Evolutionary conservation across 805 yeast species (phyloP), one percentile per base, ranked within the genome.

Genomic region (Cyberlindnera euphorbiiphila): DNA sequence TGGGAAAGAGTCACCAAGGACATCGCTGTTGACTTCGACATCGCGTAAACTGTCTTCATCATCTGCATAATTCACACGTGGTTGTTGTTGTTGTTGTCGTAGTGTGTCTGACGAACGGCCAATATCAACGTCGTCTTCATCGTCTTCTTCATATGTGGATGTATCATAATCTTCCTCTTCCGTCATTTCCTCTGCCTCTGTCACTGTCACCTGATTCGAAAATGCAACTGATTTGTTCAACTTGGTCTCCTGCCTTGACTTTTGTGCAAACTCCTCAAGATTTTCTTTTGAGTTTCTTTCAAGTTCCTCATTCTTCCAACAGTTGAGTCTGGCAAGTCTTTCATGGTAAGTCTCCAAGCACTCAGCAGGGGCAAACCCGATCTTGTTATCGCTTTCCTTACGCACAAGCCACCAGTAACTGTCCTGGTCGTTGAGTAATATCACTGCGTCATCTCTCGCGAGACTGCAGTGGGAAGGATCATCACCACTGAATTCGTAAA

Each of bases 361-460:
- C 59, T 93, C 98, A 1, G 97, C 98, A 1, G 98, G 98, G 2
- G 94, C 94, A 66, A 89, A 93, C 1, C 98, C 98, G 36, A 91
- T 78, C 48, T 78, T 72, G 3, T 80, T 80, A 56, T 79, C 84
- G 30, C 57, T 60, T 28, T 68, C 66, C 43, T 69, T 57, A 51
- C 73, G 60, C 49, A 93, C 91, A 9, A 91, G 67, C 98, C 98
- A 93, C 98, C 98, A 93, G 62, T 93, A 93, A 43, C 85, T 74
- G 61, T 93, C 96, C 33, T 84, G 80, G 55, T 93, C 98, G 55
- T 87, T 88, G 24, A 93, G 64, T 14, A 93, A 64, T 29, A 74
- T 67, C 46, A 94, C 91, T 2, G 94, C 80, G 51, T 87, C 96
- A 54, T 91, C 89, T 47, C 86, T 78, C 15, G 65, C 58, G 9